Percentiles rank a stretch among this genome's conserved stretches.
Evolutionary conservation across 805 yeast species (phyloP).

Genomic region (Metschnikowia noctiluminum): DNA sequence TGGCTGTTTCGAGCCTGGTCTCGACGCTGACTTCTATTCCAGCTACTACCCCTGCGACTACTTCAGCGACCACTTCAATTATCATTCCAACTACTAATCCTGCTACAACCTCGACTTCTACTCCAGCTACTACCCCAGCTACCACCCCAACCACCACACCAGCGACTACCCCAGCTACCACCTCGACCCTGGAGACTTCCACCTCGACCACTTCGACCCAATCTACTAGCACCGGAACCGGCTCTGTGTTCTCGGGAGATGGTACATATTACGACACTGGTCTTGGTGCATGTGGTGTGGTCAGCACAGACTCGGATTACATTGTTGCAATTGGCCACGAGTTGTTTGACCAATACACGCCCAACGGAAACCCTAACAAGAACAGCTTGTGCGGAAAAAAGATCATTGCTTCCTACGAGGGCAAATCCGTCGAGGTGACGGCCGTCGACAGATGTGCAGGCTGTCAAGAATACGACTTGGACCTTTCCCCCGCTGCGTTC

Average conservation of each 20-base stretch:
- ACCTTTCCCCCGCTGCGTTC: slow-evolving; percentile 62
- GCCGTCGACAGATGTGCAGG: slow-evolving; percentile 59
- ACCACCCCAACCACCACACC: too few species aligned
- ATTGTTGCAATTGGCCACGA: slow-evolving; percentile 51
- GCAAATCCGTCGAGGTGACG: slow-evolving; percentile 53
- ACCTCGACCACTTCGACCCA: slow-evolving; percentile 3
- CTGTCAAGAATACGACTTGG: slow-evolving; percentile 49
- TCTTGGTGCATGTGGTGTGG: slow-evolving; percentile 54
- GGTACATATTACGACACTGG: slow-evolving; percentile 50
- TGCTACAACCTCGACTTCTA: too few species aligned
- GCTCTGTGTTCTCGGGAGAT: slow-evolving; percentile 32
- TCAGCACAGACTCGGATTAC: slow-evolving; percentile 42
- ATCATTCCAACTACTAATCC: too few species aligned
- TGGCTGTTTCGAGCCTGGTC: too few species aligned
- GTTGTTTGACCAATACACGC: slow-evolving; percentile 35
- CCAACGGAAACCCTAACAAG: slow-evolving; percentile 40
- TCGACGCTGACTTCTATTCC: too few species aligned
- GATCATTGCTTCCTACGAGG: slow-evolving; percentile 45
- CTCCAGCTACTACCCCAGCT: too few species aligned
- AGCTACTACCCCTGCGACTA: too few species aligned
- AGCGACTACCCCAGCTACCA: neutral
- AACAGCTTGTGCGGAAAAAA: slow-evolving; percentile 53
- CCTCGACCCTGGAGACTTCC: neutral
- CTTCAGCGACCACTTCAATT: too few species aligned
- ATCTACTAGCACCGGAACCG: slow-evolving; percentile 13